Evolutionary conservation across 495 filamentous ascomycete species (phyloP).

Genomic region (Talaromyces adpressus): DNA sequence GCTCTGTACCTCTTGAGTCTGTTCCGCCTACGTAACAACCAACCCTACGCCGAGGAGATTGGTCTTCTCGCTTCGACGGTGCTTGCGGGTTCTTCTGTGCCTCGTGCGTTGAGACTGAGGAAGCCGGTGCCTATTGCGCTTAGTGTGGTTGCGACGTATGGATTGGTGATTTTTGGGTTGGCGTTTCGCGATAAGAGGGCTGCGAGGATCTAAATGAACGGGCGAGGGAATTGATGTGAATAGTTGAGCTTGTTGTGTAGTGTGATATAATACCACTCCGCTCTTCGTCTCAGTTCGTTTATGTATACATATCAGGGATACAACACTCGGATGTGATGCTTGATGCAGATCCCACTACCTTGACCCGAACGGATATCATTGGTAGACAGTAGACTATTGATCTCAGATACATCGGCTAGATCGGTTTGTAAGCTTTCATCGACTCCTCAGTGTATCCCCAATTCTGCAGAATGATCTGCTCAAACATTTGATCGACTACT

Average conservation of each 20-base stretch:
- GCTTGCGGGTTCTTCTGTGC: slow-evolving; percentile 74
- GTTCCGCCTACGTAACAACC: slow-evolving; percentile 31
- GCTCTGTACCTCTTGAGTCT: slow-evolving; percentile 45
- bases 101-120: slow-evolving; percentile 66
- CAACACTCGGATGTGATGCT: no score
- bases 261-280: not conserved
- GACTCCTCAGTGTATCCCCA: not conserved
- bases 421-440: not conserved
- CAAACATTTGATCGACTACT: not conserved
- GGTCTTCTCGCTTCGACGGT: slow-evolving; percentile 73
- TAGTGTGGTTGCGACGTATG: slow-evolving; percentile 57
- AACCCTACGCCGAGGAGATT: slow-evolving; percentile 68
- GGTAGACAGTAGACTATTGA: no score
- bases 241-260: not conserved
- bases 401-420: not conserved
- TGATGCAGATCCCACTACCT: no score
- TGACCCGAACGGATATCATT: no score
- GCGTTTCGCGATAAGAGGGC: slow-evolving; percentile 20
- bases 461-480: not conserved
- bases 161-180: slow-evolving; percentile 60
- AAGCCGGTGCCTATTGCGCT: slow-evolving; percentile 74
- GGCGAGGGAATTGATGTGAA: not conserved
- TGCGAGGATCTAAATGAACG: slow-evolving; percentile 4
- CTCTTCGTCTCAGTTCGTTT: not conserved
- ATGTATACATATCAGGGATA: no score